These are phyloP conservation scores for Lodderomyces margitis DNA, from an alignment of 1,139 yeast genomes.

Conservation along the genomic window DNA sequence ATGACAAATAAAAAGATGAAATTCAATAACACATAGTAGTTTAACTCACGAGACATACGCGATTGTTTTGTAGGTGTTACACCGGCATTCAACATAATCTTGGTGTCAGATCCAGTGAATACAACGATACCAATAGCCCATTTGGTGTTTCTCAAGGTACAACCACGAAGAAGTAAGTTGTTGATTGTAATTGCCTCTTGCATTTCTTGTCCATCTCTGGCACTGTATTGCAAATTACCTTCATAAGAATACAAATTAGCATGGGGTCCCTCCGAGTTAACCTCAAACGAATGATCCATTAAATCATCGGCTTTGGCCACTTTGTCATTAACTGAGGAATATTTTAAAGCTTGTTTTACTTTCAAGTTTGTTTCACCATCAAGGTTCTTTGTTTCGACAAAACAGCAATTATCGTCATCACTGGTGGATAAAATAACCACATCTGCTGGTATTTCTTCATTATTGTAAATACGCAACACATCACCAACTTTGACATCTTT, in stretches of 20 bases:
- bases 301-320: constrained; percentile 46
- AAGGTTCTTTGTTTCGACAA: constrained; percentile 57
- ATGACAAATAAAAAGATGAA: constrained; percentile 46
- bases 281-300: constrained; percentile 35
- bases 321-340: constrained; percentile 33
- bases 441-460: constrained; percentile 62
- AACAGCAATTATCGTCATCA: constrained; percentile 54
- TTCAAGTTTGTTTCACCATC: constrained; percentile 64
- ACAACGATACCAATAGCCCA: constrained; percentile 54
- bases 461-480: constrained; percentile 48
- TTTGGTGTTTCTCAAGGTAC: constrained; percentile 51
- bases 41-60: constrained; percentile 50
- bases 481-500: constrained; percentile 57
- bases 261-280: constrained; percentile 58
- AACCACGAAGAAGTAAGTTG: constrained; percentile 51
- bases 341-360: constrained; percentile 49
- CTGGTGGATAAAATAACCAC: constrained; percentile 49
- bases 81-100: constrained; percentile 58
- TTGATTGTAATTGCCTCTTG: constrained; percentile 49
- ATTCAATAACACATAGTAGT: constrained; percentile 49
- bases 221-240: constrained; percentile 47
- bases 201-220: constrained; percentile 18
- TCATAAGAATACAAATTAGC: constrained; percentile 53
- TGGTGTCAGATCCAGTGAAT: constrained; percentile 55
- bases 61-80: constrained; percentile 58